Conservation (phyloP, 2,329 filamentous ascomycete species). For the Ophiosphaerella narmari region DNA sequence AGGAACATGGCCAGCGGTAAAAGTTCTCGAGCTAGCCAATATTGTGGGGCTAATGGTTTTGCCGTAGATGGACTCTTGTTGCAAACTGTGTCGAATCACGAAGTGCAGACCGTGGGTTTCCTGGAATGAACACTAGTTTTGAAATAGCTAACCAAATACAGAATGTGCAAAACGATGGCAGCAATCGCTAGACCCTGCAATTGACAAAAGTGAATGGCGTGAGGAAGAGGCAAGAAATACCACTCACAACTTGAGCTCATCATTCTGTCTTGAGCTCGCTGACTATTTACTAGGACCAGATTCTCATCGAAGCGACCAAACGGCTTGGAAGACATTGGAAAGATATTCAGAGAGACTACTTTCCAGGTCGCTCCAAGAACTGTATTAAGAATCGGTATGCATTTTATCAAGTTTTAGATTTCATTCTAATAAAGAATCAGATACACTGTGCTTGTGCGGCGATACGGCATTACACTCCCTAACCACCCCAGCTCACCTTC, state of each 20-base stretch:
- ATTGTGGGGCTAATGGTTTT: background rate
- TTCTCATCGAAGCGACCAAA: conserved; percentile 40
- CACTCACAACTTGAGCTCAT: background rate
- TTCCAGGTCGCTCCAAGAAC: conserved; percentile 46
- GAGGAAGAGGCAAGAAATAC: conserved; percentile 36
- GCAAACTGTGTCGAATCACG: conserved; percentile 46
- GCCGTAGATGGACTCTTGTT: conserved; percentile 50
- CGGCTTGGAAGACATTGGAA: conserved; percentile 46
- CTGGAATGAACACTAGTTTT: background rate
- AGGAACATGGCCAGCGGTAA: conserved; percentile 45
- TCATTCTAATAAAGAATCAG: conserved; percentile 10
- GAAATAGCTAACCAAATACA: conserved; percentile 13
- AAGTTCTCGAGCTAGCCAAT: background rate
- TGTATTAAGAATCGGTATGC: conserved; percentile 47
- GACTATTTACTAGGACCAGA: conserved; percentile 24
- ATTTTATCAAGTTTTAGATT: background rate
- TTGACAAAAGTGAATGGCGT: conserved; percentile 48
- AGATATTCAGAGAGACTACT: conserved; percentile 41
- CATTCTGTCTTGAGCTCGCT: background rate
- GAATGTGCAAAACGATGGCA: conserved; percentile 56
- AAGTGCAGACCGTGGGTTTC: conserved; percentile 47
- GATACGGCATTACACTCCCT: conserved; percentile 35
- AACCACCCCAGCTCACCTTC: conserved; percentile 27
- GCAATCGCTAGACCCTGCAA: conserved; percentile 49
- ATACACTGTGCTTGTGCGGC: conserved; percentile 38